phyloP scores from a whole-genome alignment of 345 rosid genomes.

The Corchorus olitorius region DNA sequence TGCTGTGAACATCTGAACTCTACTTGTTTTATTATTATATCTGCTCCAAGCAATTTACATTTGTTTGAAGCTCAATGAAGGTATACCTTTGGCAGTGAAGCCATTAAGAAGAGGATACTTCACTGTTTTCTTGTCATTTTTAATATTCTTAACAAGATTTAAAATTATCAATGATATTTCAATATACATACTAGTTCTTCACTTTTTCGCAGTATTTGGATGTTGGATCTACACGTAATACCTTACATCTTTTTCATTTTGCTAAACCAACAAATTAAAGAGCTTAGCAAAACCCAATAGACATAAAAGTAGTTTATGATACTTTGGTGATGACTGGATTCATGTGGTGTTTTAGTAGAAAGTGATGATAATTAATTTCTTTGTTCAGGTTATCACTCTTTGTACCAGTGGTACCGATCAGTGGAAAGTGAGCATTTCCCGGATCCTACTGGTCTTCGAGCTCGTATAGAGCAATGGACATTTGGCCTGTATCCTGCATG shows the following conservation, averaged over 20 bases:
- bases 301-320: not conserved
- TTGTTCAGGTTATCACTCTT: constrained; percentile 81
- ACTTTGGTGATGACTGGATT: not conserved
- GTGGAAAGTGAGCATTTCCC: constrained; percentile 98
- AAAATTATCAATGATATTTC: not conserved
- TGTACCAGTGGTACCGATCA: constrained; percentile 92
- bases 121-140: not conserved
- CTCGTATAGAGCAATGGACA: constrained; percentile 97
- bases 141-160: not conserved
- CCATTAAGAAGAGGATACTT: not conserved
- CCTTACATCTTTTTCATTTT: not conserved
- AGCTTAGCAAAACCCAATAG: not conserved
- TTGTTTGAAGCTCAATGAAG: not conserved
- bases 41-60: not conserved
- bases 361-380: constrained; percentile 13
- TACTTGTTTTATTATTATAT: not conserved
- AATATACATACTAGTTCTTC: not conserved
- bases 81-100: not conserved
- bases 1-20: not conserved
- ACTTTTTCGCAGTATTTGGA: not conserved
- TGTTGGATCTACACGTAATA: not conserved
- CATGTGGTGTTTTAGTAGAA: constrained; percentile 6
- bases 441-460: constrained; percentile 97
- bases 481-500: constrained; percentile 98
- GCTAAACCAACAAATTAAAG: not conserved